Base-by-base conservation (phyloP, 2,329 filamentous ascomycete species). In the Xylariaceae sp. region DNA sequence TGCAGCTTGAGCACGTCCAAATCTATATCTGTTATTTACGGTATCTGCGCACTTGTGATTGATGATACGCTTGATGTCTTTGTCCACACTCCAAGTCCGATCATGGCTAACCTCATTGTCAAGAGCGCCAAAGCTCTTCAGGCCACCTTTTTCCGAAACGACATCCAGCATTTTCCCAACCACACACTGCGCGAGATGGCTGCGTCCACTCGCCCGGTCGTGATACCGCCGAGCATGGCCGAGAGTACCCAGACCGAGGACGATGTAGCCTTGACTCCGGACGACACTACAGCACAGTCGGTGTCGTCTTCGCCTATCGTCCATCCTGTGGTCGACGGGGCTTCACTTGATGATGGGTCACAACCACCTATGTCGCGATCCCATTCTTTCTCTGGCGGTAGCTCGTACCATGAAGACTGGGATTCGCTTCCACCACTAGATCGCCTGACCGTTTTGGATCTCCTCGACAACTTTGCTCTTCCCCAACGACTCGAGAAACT, bases 391-490 rank as follows among this genome's bases (percentile, higher is more conserved):
- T 91, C 89, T n/a, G 86, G 83, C 45, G 90, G 86, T 70, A 90
- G 86, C 69, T 87, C 84, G n/a, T 90, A 90, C 64, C 89, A 94
- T 51, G 89, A 94, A 62, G 90, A 93, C 67, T 94, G 89, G 82
- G 90, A 96, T 57, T 78, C 84, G 18, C 88, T 95, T 56, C 90
- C 92, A 10, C 92, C 93, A 1, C 77, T 97, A 19, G 94, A 99
- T 69, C 88, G 90, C 47, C 77, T 99, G 48, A 92, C 89, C 38
- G 84, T 97, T 52, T 90, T 99, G 63, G 94, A 99, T 67, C 80
- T 99, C 45, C 82, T 99, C 60, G 93, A 97, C 72, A 97, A 97
- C 68, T 84, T 99, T 58, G 89, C 92, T 6, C 77, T 99, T 31
- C 88, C 91, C 1, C 89, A 96, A 65, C 89, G 93, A 62, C 80